phyloP scores from a whole-genome alignment of 106 monocot genomes.

The Apostasia shenzhenica region DNA sequence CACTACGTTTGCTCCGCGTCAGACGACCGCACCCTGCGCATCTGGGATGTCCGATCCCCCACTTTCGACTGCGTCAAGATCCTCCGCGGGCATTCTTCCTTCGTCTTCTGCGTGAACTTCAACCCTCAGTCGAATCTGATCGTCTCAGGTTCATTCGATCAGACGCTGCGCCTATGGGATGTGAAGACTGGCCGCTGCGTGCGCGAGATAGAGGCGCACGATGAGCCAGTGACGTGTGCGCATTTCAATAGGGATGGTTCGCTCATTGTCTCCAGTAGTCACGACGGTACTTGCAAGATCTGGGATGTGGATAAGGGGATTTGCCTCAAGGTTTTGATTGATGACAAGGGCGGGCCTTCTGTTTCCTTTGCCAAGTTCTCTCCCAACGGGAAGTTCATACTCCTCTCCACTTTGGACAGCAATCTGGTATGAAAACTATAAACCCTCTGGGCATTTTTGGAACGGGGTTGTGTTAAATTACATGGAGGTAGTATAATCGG shows the following conservation, averaged over 20 bases:
- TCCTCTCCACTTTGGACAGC: constrained; percentile 66
- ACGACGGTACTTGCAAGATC: constrained; percentile 86
- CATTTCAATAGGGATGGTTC: constrained; percentile 79
- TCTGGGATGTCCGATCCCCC: constrained; percentile 61
- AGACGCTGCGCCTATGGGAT: constrained; percentile 71
- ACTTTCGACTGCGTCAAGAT: constrained; percentile 47
- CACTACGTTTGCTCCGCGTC: constrained; percentile 94
- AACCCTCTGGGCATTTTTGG: too few species aligned
- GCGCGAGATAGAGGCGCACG: constrained; percentile 50
- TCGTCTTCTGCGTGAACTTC: constrained; percentile 95
- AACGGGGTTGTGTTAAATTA: too few species aligned
- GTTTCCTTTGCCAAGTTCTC: constrained; percentile 94
- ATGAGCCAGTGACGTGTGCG: constrained; percentile 68
- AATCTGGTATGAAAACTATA: constrained; percentile 40
- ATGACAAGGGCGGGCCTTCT: constrained; percentile 49
- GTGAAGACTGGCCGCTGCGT: constrained; percentile 66
- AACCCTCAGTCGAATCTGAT: constrained; percentile 59
- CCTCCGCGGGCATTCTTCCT: constrained; percentile 63
- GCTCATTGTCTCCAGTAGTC: constrained; percentile 76
- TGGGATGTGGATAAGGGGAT: constrained; percentile 69
- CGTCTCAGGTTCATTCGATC: constrained; percentile 74
- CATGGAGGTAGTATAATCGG: too few species aligned
- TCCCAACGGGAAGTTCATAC: constrained; percentile 93
- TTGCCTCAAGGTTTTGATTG: constrained; percentile 73
- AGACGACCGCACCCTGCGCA: constrained; percentile 83